Conservation (phyloP, 73 alveolate genomes). For the Paramecium octaurelia region DNA sequence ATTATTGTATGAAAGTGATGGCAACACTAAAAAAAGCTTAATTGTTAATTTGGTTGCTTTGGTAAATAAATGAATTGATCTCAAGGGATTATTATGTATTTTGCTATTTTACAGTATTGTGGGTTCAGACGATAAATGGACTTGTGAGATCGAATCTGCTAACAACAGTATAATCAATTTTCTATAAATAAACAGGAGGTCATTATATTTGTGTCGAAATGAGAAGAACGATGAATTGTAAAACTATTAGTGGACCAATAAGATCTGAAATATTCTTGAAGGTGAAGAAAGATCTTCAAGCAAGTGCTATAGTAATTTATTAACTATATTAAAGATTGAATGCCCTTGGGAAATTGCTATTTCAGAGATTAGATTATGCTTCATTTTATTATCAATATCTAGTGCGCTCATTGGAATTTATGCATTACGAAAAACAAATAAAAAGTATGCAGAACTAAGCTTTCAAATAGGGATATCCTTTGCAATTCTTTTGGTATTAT, state of each 20-base stretch:
- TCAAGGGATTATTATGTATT: conserved; percentile 23
- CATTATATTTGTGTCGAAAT: conserved; percentile 51
- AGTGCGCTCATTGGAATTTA: conserved; percentile 34
- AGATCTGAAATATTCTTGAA: conserved; percentile 59
- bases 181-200: not conserved
- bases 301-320: conserved; percentile 39
- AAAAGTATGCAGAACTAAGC: conserved; percentile 56
- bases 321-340: not conserved
- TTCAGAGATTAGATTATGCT: conserved; percentile 66
- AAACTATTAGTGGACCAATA: conserved; percentile 61
- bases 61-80: not conserved
- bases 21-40: conserved; percentile 8
- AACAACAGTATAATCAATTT: not conserved
- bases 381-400: conserved; percentile 26
- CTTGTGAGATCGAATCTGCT: conserved; percentile 61
- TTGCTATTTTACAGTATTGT: not conserved
- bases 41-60: conserved; percentile 8
- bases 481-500: conserved; percentile 24
- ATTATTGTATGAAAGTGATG: conserved; percentile 43
- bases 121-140: conserved; percentile 64
- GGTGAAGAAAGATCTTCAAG: conserved; percentile 53
- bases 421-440: conserved; percentile 40
- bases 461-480: conserved; percentile 23
- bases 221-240: conserved; percentile 61
- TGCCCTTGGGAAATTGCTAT: conserved; percentile 68